Percentiles rank a stretch among this genome's conserved stretches.
These are phyloP conservation scores for Grosmannia serpens DNA, from an alignment of 2,329 filamentous ascomycete species.

Conservation along the genomic window DNA sequence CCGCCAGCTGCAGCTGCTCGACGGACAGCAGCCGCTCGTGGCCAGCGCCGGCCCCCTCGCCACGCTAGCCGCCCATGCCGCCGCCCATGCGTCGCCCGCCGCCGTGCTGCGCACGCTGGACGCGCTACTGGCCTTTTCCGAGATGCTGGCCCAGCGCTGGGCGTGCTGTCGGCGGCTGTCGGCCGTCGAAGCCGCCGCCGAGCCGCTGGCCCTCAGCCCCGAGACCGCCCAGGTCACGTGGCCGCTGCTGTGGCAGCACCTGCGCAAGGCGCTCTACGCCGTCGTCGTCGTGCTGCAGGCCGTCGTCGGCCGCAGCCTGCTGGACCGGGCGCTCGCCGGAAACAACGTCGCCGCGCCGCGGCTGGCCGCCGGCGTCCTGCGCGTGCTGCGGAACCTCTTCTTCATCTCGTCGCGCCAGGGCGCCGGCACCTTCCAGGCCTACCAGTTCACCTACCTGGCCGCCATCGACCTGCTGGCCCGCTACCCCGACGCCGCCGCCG, in stretches of 20 bases:
- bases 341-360: constrained; percentile 29
- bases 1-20: constrained; percentile 43
- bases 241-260: constrained; percentile 60
- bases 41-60: constrained; percentile 57
- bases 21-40: constrained; percentile 37
- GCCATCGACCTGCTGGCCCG: constrained; percentile 70
- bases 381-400: constrained; percentile 63
- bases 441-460: constrained; percentile 72
- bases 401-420: constrained; percentile 71
- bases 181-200: constrained; percentile 51
- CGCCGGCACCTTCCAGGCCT: constrained; percentile 66
- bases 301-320: constrained; percentile 51
- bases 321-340: constrained; percentile 36
- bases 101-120: constrained; percentile 31
- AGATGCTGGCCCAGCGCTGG: constrained; percentile 60
- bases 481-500: constrained; percentile 53
- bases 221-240: constrained; percentile 57
- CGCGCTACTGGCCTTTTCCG: constrained; percentile 54
- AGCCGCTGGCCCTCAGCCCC: constrained; percentile 48
- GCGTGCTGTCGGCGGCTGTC: constrained; percentile 57
- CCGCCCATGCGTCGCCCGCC: constrained; percentile 31
- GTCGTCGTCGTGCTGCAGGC: constrained; percentile 65
- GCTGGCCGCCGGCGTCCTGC: constrained; percentile 60
- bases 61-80: constrained; percentile 50
- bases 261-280: constrained; percentile 66